phyloP scores from a whole-genome alignment of 2,329 filamentous ascomycete species.

The Talaromyces sp. region DNA sequence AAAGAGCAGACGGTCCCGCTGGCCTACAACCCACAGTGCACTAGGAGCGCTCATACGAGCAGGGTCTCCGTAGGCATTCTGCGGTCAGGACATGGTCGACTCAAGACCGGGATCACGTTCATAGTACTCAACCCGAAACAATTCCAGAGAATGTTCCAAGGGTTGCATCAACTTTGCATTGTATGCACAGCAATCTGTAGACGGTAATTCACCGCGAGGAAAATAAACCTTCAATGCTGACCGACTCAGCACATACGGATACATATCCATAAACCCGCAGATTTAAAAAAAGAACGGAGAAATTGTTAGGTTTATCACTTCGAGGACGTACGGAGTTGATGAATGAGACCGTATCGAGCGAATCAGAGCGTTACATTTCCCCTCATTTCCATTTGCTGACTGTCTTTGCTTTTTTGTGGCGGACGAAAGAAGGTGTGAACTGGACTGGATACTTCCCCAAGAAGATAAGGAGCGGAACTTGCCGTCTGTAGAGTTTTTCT shows the following conservation, averaged over 20 bases:
- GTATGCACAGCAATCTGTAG: background rate
- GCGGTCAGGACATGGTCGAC: background rate
- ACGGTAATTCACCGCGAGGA: background rate
- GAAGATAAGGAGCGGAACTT: background rate
- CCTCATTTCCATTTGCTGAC: background rate
- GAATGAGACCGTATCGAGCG: background rate
- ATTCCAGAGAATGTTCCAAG: background rate
- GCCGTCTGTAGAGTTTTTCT: conserved; percentile 2
- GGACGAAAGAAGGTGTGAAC: background rate
- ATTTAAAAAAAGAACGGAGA: background rate
- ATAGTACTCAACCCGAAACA: background rate
- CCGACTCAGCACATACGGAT: background rate
- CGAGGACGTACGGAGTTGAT: background rate
- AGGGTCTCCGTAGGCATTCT: background rate
- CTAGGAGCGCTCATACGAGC: background rate
- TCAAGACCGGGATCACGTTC: background rate
- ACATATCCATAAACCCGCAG: background rate
- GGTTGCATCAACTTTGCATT: too few relatives aligned
- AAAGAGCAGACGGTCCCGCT: background rate
- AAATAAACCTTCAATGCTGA: background rate
- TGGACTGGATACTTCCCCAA: background rate
- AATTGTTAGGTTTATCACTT: background rate
- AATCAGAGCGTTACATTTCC: background rate
- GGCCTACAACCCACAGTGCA: background rate
- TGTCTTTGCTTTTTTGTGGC: background rate